Evolutionary conservation across 2,329 filamentous ascomycete genomes (phyloP).

Genomic region (Orbilia ellipsospora): DNA sequence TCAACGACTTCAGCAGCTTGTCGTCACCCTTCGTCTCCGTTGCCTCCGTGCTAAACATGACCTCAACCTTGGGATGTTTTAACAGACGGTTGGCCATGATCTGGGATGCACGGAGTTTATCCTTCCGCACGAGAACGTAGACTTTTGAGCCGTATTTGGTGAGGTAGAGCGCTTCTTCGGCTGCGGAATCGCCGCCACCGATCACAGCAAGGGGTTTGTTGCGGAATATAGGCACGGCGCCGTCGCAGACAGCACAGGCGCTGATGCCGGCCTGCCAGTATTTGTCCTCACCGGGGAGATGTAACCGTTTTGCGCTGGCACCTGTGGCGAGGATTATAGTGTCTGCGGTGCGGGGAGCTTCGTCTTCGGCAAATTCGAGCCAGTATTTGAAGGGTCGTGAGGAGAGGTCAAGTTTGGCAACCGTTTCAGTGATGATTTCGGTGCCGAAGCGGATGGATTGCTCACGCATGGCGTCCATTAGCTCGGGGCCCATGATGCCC

Average conservation of each 20-base stretch:
- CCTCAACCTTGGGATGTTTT: slow-evolving; percentile 86
- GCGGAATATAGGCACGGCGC: slow-evolving; percentile 95
- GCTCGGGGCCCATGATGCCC: slow-evolving; percentile 83
- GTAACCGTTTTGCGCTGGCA: slow-evolving; percentile 85
- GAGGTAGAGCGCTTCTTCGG: slow-evolving; percentile 96
- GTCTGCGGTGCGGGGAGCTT: slow-evolving; percentile 86
- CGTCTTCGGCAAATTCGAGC: slow-evolving; percentile 85
- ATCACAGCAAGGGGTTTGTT: slow-evolving; percentile 96
- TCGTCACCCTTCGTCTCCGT: slow-evolving; percentile 82
- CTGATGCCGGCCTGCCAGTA: slow-evolving; percentile 98
- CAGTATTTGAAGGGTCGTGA: slow-evolving; percentile 89
- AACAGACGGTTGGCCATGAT: slow-evolving; percentile 90
- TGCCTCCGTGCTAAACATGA: slow-evolving; percentile 84
- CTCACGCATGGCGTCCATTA: slow-evolving; percentile 95
- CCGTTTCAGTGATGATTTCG: slow-evolving; percentile 90
- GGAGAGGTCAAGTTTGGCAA: slow-evolving; percentile 86
- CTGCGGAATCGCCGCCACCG: slow-evolving; percentile 94
- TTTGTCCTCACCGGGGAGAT: slow-evolving; percentile 86
- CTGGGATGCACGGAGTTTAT: slow-evolving; percentile 85
- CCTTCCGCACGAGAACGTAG: slow-evolving; percentile 88
- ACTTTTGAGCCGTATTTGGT: slow-evolving; percentile 98
- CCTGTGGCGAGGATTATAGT: slow-evolving; percentile 94
- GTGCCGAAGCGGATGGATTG: slow-evolving; percentile 95
- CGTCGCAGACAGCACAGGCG: slow-evolving; percentile 96
- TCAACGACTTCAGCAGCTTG: slow-evolving; percentile 86